A percentile compares a stretch with the other conserved stretches of the same genome.
These are phyloP conservation scores for Salix koriyanagi DNA, from an alignment of 345 rosid genomes.

Conservation along the genomic window DNA sequence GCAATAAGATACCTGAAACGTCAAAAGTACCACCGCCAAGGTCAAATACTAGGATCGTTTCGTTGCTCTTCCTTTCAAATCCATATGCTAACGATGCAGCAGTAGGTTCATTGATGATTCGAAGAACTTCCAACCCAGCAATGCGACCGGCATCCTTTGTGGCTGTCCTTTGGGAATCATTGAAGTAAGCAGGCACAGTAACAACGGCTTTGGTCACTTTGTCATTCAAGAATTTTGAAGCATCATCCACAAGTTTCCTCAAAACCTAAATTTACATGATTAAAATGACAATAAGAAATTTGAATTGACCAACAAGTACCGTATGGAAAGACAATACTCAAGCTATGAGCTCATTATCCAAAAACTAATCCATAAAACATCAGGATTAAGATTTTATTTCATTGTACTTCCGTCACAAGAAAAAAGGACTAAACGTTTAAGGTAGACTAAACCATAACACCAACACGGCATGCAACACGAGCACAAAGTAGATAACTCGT, in stretches of 20 bases:
- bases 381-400: neutral
- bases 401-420: neutral
- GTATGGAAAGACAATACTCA: neutral
- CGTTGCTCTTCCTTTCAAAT: conserved; percentile 89
- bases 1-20: conserved; percentile 66
- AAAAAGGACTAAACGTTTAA: neutral
- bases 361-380: neutral
- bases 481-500: neutral
- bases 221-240: conserved; percentile 42
- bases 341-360: neutral
- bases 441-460: neutral
- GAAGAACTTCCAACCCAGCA: conserved; percentile 45
- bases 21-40: conserved; percentile 99
- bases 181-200: conserved; percentile 33
- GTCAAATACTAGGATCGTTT: conserved; percentile 94
- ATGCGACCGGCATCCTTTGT: conserved; percentile 84
- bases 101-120: conserved; percentile 95
- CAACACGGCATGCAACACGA: neutral
- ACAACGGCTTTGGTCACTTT: conserved; percentile 29
- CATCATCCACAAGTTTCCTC: conserved; percentile 97
- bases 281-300: neutral
- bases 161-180: conserved; percentile 64
- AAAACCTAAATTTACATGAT: conserved; percentile 46
- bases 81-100: conserved; percentile 98
- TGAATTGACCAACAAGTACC: neutral